Conservation (phyloP, 768 basidiomycete genomes). For the Pulveroboletus ravenelii region DNA sequence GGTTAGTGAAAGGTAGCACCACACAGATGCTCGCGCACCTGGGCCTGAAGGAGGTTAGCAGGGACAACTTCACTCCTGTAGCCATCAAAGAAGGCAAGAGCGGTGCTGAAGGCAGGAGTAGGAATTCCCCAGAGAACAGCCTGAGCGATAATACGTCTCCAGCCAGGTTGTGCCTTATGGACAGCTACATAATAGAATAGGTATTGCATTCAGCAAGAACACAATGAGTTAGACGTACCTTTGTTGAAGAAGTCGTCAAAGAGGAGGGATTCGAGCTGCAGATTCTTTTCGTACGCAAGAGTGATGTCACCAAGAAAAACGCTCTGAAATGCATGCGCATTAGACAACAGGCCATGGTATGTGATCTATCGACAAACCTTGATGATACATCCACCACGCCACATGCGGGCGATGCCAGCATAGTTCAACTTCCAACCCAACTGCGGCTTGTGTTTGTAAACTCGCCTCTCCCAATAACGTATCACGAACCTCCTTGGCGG, state of each 20-base stretch:
- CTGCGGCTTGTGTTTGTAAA: slow-evolving; percentile 31
- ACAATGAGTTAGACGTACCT: slow-evolving; percentile 38
- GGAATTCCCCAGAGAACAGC: slow-evolving; percentile 97
- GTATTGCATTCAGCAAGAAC: not conserved
- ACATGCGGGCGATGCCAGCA: slow-evolving; percentile 97
- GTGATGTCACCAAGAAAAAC: slow-evolving; percentile 96
- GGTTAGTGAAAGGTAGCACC: not conserved
- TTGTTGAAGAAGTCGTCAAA: slow-evolving; percentile 98
- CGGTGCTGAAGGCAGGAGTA: slow-evolving; percentile 96
- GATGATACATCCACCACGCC: slow-evolving; percentile 99
- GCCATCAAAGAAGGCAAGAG: slow-evolving; percentile 97
- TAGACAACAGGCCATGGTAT: slow-evolving; percentile 9
- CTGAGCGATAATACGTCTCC: slow-evolving; percentile 96
- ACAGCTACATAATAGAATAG: slow-evolving; percentile 48
- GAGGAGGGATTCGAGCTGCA: slow-evolving; percentile 82
- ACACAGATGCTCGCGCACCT: slow-evolving; percentile 42
- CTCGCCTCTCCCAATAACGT: not conserved
- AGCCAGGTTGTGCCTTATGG: slow-evolving; percentile 93
- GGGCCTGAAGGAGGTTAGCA: slow-evolving; percentile 91
- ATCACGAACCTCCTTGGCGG: slow-evolving; percentile 76
- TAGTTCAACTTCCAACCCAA: slow-evolving; percentile 92
- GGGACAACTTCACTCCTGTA: slow-evolving; percentile 95
- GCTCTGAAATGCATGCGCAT: slow-evolving; percentile 40
- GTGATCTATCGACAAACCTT: slow-evolving; percentile 47
- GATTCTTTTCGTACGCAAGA: slow-evolving; percentile 81